Base-by-base conservation (phyloP, 441 rosid species). In the Corymbia citriodora region DNA sequence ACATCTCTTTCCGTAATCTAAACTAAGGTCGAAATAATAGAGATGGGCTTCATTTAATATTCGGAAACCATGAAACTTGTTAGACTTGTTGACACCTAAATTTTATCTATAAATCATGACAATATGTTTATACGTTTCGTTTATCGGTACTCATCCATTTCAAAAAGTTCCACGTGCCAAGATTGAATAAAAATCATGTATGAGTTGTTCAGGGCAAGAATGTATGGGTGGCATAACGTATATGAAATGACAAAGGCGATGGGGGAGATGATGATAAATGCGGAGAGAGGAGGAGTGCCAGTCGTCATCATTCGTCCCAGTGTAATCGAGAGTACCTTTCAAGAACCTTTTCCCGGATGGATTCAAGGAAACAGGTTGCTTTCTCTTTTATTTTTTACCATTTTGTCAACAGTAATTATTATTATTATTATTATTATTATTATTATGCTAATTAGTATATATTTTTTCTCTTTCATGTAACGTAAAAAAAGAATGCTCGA, bases 21-120 rank as follows among this genome's bases (percentile, higher is more conserved):
- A 72, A 5, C 9, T 2, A 18, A 36, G 49, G 27, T 36, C 19
- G 82, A 36, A 36, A 10, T 36, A 3, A 19, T 0, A 72, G 25
- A 59, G 63, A 59, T 59, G 23, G 6, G 29, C 63, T 59, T 59
- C 10, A 57, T 1, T 0, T 3, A 0, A 57, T 57, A 57, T 0
- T 59, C 0, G 1, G 63, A 59, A 59, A 23, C 63, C 63, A 59
- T 3, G 0, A 59, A 23, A 59, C 14, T 0, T 59, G 23, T 2
- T 59, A 23, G 63, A 25, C 0, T 59, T 5, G 14, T 59, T 29
- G 1, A 59, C n/a, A 59, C 25, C n/a, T 25, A 59, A 59, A 59
- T 25, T 23, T 59, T 59, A 14, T 27, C 63, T 2, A 59, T 27
- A 29, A 59, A 59, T 59, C 5, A 10, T 59, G 63, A 59, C 23